Percentiles rank a stretch among this genome's conserved stretches.
Conservation (phyloP, 768 basidiomycete genomes). For the Pleurotus tuber-regium region DNA sequence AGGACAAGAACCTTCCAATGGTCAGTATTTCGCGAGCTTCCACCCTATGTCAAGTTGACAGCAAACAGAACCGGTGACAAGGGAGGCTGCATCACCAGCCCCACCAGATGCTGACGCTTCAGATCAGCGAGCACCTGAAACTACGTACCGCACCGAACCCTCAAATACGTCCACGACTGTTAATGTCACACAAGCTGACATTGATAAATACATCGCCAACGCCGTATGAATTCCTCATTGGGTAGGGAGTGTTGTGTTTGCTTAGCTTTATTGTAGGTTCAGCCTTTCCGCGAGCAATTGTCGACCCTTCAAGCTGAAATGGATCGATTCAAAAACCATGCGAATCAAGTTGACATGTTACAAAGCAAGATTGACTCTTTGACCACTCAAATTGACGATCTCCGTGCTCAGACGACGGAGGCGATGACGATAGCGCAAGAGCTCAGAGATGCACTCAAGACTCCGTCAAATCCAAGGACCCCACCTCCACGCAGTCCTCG, state of each 20-base stretch:
- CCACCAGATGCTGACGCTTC: not conserved
- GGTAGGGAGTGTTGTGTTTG: slow-evolving; percentile 4
- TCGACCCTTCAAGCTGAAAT: slow-evolving; percentile 29
- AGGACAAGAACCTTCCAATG: too few relatives aligned
- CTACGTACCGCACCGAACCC: too few relatives aligned
- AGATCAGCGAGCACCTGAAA: too few relatives aligned
- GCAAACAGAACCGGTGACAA: too few relatives aligned
- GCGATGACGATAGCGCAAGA: slow-evolving; percentile 20
- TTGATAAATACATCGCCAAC: slow-evolving; percentile 30
- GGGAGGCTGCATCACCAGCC: slow-evolving; percentile 19
- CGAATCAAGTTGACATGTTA: slow-evolving; percentile 29
- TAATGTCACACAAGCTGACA: slow-evolving; percentile 19
- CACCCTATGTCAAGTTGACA: too few relatives aligned
- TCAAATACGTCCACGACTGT: too few relatives aligned
- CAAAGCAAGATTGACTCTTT: slow-evolving; percentile 36
- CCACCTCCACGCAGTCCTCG: slow-evolving; percentile 6
- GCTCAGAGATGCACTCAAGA: slow-evolving; percentile 7
- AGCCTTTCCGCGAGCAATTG: not conserved
- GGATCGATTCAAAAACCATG: slow-evolving; percentile 29
- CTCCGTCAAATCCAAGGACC: slow-evolving; percentile 8
- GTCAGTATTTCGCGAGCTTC: too few relatives aligned
- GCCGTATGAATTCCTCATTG: slow-evolving; percentile 25
- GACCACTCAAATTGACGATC: slow-evolving; percentile 27
- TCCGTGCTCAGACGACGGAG: slow-evolving; percentile 23
- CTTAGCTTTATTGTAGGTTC: not conserved